Evolutionary conservation across 2,329 filamentous ascomycete species (phyloP), one percentile per base, ranked within the genome.

Genomic region (Aspergillus sp.): DNA sequence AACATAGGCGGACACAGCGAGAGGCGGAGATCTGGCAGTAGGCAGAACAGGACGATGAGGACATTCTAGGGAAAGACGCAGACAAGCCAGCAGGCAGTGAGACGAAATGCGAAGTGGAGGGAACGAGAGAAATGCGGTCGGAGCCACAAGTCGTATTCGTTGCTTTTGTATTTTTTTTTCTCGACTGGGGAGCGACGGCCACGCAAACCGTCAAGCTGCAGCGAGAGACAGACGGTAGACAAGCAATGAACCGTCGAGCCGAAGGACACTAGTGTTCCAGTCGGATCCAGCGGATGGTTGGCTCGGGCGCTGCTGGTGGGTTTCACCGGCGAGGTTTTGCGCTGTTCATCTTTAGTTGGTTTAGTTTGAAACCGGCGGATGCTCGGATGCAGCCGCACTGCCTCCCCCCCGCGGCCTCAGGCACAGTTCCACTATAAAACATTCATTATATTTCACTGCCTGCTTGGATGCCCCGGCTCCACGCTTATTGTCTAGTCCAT

Each of bases 1-100:
- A 70, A 68, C 72, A 75, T 75, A 70, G 66, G 69, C 66, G 59
- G 57, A 63, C 19, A 55, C 55, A 39, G 58, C 56, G 43, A 57
- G 38, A 17, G 55, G 47, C 55, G 52, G 47, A 51, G 47, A 61
- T 65, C 65, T 57, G 60, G 25, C 25, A 57, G 55, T 17, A 43
- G 36, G 25, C 30, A 41, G 41, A 45, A 55, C 23, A 28, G 36
- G 38, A 53, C 21, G 48, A 36, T 36, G 32, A 55, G 25, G 56
- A 54, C 23, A 57, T 41, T 57, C 48, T 45, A 32, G 48, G 30
- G 25, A 32, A 39, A 47, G 49, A 39, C 43, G 48, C 32, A 47
- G 49, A 39, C 43, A 32, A 48, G 50, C 49, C 47, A 54, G 54
- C 36, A 55, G 30, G 13, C 12, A 12, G 52, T 36, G 10, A 13